Percentiles rank a stretch among this genome's conserved stretches.
Evolutionary conservation across 495 filamentous ascomycete species (phyloP).

Genomic region (Penicillium cosmopolitanum): DNA sequence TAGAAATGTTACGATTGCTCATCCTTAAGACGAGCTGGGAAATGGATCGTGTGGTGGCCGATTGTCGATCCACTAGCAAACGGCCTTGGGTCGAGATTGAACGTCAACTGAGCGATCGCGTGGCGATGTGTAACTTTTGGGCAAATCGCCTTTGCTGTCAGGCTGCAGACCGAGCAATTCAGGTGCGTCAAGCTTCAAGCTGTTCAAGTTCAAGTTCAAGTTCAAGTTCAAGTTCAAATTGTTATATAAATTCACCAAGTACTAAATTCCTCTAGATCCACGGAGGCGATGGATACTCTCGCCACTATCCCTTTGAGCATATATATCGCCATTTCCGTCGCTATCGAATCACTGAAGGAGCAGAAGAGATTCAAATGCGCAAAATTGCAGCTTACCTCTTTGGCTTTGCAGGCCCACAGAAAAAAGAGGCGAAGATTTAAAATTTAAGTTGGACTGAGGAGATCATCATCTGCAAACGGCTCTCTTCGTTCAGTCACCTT

Average conservation of each 20-base stretch:
- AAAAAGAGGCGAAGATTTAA: slow-evolving; percentile 25
- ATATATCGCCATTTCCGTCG: slow-evolving; percentile 56
- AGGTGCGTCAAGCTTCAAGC: slow-evolving; percentile 33
- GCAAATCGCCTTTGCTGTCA: slow-evolving; percentile 60
- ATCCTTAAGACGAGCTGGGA: slow-evolving; percentile 61
- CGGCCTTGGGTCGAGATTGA: slow-evolving; percentile 52
- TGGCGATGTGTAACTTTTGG: slow-evolving; percentile 68
- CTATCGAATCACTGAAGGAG: slow-evolving; percentile 55
- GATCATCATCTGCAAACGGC: background rate
- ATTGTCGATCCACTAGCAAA: slow-evolving; percentile 15
- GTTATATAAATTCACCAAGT: too few species aligned
- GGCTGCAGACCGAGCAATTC: slow-evolving; percentile 63
- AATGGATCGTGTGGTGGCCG: slow-evolving; percentile 58
- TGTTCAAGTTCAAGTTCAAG: background rate
- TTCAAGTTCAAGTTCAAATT: background rate
- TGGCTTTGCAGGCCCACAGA: slow-evolving; percentile 39
- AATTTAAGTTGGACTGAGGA: background rate
- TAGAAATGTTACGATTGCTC: slow-evolving; percentile 61
- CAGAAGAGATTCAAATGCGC: slow-evolving; percentile 54
- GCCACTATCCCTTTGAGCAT: slow-evolving; percentile 54
- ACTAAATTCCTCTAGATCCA: slow-evolving; percentile 37
- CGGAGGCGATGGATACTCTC: slow-evolving; percentile 53
- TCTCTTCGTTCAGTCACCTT: too few species aligned
- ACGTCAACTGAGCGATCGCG: slow-evolving; percentile 55
- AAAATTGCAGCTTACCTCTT: slow-evolving; percentile 52